A percentile compares a stretch with the other conserved stretches of the same genome.
Conservation (phyloP, 2,329 filamentous ascomycete species). For the Phaeosphaeria sp. region DNA sequence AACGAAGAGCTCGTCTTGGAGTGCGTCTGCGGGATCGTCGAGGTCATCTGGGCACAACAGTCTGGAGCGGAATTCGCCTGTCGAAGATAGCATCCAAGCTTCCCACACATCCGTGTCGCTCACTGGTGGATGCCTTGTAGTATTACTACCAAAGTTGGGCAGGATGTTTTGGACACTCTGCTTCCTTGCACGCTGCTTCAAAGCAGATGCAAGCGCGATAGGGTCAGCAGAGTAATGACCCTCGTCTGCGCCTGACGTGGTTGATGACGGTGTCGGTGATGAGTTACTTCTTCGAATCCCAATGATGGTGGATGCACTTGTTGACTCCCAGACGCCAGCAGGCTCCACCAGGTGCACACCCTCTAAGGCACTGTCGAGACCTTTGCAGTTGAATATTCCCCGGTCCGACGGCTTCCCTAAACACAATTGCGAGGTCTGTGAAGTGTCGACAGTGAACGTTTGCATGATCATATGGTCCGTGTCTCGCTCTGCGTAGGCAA, state of each 20-base stretch:
- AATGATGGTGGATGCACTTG: conserved; percentile 66
- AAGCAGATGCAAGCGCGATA: conserved; percentile 24
- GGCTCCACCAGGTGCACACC: conserved; percentile 62
- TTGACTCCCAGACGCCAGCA: conserved; percentile 69
- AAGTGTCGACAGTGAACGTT: conserved; percentile 63
- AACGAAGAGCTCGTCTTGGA: conserved; percentile 65
- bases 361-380: conserved; percentile 54
- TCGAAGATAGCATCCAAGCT: conserved; percentile 58
- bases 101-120: conserved; percentile 56
- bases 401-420: conserved; percentile 55
- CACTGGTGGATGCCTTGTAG: conserved; percentile 2
- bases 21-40: conserved; percentile 17
- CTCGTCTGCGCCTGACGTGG: conserved; percentile 34
- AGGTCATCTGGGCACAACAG: conserved; percentile 39
- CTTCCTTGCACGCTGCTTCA: conserved; percentile 37
- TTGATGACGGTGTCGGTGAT: conserved; percentile 35
- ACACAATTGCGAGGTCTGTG: conserved; percentile 62
- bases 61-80: conserved; percentile 53
- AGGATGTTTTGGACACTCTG: conserved; percentile 15
- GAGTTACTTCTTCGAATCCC: conserved; percentile 63
- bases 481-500: conserved; percentile 67
- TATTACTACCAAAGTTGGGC: conserved; percentile 9
- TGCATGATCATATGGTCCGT: conserved; percentile 70
- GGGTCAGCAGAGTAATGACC: conserved; percentile 17
- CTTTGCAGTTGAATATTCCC: conserved; percentile 39